Conservation (phyloP, 306 rosid genomes). For the Datisca glomerata region DNA sequence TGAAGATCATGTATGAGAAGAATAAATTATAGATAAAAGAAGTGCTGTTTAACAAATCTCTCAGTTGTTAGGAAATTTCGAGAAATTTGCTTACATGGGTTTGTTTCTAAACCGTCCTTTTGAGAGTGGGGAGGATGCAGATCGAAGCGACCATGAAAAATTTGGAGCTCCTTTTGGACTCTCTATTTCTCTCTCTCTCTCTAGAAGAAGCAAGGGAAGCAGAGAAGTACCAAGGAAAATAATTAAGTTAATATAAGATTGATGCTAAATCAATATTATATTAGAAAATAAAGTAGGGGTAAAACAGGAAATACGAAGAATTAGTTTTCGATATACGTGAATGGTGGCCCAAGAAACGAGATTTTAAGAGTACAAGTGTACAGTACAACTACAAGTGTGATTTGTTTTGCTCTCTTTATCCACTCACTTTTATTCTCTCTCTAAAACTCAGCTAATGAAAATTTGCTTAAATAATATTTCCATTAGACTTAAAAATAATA, state of each 20-base stretch:
- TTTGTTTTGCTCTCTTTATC: constrained; percentile 10
- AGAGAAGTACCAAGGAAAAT: constrained; percentile 3
- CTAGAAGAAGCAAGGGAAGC: constrained; percentile 14
- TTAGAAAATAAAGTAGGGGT: constrained; percentile 15
- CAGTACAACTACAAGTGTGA: too few species aligned
- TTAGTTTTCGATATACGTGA: constrained; percentile 26
- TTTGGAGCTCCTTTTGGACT: constrained; percentile 26
- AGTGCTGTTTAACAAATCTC: constrained; percentile 2
- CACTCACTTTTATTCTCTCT: background rate
- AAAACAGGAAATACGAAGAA: constrained; percentile 31
- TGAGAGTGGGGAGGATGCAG: constrained; percentile 30
- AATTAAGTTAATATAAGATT: background rate
- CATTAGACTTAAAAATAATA: too few species aligned
- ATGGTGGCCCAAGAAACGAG: constrained; percentile 46
- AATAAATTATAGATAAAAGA: constrained; percentile 14
- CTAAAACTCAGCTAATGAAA: too few species aligned
- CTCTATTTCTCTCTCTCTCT: constrained; percentile 15
- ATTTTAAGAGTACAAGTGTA: constrained; percentile 31
- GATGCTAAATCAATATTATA: background rate
- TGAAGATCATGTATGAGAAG: background rate
- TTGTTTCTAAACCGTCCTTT: constrained; percentile 20
- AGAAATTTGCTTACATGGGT: constrained; percentile 51
- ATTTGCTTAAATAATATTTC: too few species aligned
- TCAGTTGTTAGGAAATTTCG: background rate
- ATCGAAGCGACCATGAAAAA: constrained; percentile 45